Evolutionary conservation across 192 early-diverging fungal genomes (phyloP).

Genomic region (Linnemannia hyalina): DNA sequence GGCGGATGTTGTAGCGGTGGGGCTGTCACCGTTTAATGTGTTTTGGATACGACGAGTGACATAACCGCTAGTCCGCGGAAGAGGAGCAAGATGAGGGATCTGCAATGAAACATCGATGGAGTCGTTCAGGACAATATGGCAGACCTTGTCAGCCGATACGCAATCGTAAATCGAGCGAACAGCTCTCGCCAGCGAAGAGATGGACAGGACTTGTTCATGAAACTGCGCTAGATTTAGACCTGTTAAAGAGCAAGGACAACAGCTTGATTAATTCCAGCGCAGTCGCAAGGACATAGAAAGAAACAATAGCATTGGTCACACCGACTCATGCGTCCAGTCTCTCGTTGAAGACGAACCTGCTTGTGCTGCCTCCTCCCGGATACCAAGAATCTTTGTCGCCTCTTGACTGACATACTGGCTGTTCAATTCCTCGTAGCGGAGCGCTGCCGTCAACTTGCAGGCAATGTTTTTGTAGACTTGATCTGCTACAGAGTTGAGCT

Average conservation of each 20-base stretch:
- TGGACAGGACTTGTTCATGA: constrained; percentile 66
- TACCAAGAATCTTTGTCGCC: constrained; percentile 76
- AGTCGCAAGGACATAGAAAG: neutral
- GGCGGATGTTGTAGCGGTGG: constrained; percentile 14
- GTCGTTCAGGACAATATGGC: constrained; percentile 81
- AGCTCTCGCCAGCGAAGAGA: constrained; percentile 73
- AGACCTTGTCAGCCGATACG: constrained; percentile 60
- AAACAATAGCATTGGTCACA: neutral
- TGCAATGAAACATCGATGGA: constrained; percentile 83
- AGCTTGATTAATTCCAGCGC: neutral
- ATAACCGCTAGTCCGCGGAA: constrained; percentile 27
- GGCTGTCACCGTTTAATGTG: constrained; percentile 11
- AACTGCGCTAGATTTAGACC: constrained; percentile 34
- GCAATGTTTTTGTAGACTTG: constrained; percentile 79
- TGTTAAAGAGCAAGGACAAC: neutral
- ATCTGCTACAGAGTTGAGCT: constrained; percentile 73
- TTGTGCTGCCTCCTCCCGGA: constrained; percentile 74
- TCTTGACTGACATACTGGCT: constrained; percentile 82
- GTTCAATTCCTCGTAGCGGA: constrained; percentile 84
- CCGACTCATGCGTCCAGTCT: no score
- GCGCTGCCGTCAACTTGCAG: constrained; percentile 73
- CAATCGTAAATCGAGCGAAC: constrained; percentile 72
- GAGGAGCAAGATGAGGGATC: constrained; percentile 62
- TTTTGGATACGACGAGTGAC: constrained; percentile 28
- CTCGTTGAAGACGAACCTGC: constrained; percentile 32